A percentile compares a stretch with the other conserved stretches of the same genome.
phyloP scores from a whole-genome alignment of 257 asterid species.

The Catharanthus roseus region DNA sequence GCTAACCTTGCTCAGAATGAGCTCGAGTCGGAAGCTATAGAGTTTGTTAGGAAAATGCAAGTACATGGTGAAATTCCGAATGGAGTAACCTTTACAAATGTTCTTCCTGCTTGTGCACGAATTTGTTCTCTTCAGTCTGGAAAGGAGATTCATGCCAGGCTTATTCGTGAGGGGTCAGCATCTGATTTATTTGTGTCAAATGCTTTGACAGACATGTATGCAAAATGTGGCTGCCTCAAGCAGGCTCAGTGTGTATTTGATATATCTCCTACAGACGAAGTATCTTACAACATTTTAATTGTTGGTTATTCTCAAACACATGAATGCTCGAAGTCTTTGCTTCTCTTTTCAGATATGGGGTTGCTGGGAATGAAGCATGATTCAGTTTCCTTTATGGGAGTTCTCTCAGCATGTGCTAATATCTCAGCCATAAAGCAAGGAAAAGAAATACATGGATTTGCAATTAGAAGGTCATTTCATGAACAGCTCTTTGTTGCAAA shows the following conservation, averaged over 20 bases:
- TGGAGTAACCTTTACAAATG: constrained; percentile 53
- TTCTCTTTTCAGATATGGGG: constrained; percentile 59
- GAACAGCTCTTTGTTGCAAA: constrained; percentile 57
- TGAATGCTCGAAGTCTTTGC: constrained; percentile 38
- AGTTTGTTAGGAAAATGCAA: constrained; percentile 55
- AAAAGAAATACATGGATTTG: constrained; percentile 61
- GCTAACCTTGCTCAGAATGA: constrained; percentile 62
- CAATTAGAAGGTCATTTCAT: constrained; percentile 42
- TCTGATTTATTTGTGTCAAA: constrained; percentile 60
- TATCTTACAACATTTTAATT: constrained; percentile 64
- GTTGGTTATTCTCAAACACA: constrained; percentile 53
- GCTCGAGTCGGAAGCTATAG: constrained; percentile 43
- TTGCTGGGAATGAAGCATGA: constrained; percentile 42
- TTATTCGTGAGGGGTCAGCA: constrained; percentile 35
- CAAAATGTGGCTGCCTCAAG: constrained; percentile 49
- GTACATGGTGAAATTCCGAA: constrained; percentile 45
- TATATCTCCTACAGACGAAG: constrained; percentile 46
- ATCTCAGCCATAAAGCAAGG: constrained; percentile 60
- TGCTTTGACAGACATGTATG: constrained; percentile 70
- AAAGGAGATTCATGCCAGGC: constrained; percentile 59
- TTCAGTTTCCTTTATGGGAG: constrained; percentile 55
- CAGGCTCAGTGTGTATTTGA: constrained; percentile 44
- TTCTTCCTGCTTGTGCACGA: constrained; percentile 75
- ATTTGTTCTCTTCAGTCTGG: constrained; percentile 42
- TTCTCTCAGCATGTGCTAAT: constrained; percentile 67